Evolutionary conservation across 371 early-diverging fungal genomes (phyloP), one percentile per base, ranked within the genome.

Genomic region (Batrachochytrium dendrobatidis): DNA sequence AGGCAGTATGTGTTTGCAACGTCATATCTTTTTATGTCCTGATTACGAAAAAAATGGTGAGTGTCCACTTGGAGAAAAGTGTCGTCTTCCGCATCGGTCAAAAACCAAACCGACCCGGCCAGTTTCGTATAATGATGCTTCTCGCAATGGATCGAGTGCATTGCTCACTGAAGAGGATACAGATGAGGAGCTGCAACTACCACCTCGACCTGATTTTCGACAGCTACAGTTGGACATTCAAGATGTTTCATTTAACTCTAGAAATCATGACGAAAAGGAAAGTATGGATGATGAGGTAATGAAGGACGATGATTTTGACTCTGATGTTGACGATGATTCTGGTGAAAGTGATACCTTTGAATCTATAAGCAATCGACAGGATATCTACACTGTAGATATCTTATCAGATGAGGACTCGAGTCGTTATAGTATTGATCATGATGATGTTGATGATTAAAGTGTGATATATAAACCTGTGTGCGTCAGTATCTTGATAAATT

Each of bases 11-110:
- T 81, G 81, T 59, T 39, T 18, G 15, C 54, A 73, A 7, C 71
- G 76, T 15, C 81, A 81, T 57, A 66, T 76, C 10, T 70, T 67
- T 58, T 66, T 72, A 54, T 81, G 81, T 45, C 81, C 81, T 2
- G 81, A 75, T 49, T 81, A 76, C 66, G 70, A 65, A 0, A 72
- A 74, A 28, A 64, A 61, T 29, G 74, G 73, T 18, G 66, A 64
- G 29, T 79, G 79, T 51, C 3, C 53, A 26, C 43, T 22, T 0
- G 58, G 52, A 18, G 31, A 31, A 7, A 66, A 63, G 31, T 81
- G 81, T 55, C 56, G 63, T 18, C 58, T 77, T 31, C 75, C 74
- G 0, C 81, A 81, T 32, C 17, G 32, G 8, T 30, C 28, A 26
- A 49, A 55, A 28, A 3, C 46, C 3, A 53, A 50, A 35, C 46